phyloP scores from a whole-genome alignment of 2,329 filamentous ascomycete genomes.

The Chaetomiaceae sp. region DNA sequence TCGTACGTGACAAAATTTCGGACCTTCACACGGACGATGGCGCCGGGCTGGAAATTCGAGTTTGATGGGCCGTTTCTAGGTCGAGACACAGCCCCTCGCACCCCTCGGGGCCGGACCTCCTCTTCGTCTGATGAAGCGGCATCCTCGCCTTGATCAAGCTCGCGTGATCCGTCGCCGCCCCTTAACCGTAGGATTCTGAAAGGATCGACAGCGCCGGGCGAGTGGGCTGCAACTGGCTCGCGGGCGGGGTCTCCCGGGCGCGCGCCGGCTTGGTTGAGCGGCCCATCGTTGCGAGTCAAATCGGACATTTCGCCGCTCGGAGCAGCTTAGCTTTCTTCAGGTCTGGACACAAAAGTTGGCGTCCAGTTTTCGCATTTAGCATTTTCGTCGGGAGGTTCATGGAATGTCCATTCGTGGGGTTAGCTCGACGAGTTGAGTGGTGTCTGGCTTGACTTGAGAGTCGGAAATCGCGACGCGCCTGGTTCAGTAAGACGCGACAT shows the following conservation, averaged over 20 bases:
- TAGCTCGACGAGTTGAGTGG: too few species aligned
- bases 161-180: constrained; percentile 19
- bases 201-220: neutral
- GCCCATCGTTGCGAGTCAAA: neutral
- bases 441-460: too few species aligned
- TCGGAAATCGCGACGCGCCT: too few species aligned
- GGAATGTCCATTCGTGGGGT: too few species aligned
- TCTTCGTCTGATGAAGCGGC: constrained; percentile 15
- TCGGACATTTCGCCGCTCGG: neutral
- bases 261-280: neutral
- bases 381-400: too few species aligned
- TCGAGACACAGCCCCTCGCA: constrained; percentile 13
- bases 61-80: constrained; percentile 14
- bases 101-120: constrained; percentile 7
- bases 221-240: neutral
- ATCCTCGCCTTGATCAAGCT: constrained; percentile 7
- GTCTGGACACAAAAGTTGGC: neutral
- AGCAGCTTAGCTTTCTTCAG: neutral
- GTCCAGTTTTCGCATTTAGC: too few species aligned
- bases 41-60: constrained; percentile 59
- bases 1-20: constrained; percentile 94
- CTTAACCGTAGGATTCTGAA: constrained; percentile 16
- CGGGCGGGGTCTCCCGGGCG: neutral
- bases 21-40: constrained; percentile 81
- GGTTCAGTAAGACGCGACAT: too few species aligned